These are phyloP conservation scores for Orbilia blumenaviensis DNA, from an alignment of 2,329 filamentous ascomycete species.

Conservation along the genomic window DNA sequence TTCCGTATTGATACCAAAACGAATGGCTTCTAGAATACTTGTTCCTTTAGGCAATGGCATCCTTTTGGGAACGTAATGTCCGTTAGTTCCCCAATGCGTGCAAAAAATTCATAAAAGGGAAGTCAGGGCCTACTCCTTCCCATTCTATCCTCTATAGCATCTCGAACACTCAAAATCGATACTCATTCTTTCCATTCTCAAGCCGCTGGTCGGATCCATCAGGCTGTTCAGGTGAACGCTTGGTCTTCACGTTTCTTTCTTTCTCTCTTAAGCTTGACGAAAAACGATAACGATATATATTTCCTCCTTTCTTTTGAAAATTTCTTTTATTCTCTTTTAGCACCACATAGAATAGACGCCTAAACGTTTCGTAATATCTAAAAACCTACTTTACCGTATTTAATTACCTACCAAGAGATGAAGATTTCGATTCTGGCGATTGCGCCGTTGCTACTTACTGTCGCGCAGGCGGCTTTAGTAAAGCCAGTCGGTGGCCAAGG, in stretches of 20 bases:
- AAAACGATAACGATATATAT: slow-evolving; percentile 1
- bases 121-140: slow-evolving; percentile 10
- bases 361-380: neutral
- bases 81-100: neutral
- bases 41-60: neutral
- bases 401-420: slow-evolving; percentile 29
- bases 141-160: neutral
- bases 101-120: neutral
- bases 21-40: neutral
- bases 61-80: neutral
- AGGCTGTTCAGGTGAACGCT: slow-evolving; percentile 12
- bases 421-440: slow-evolving; percentile 32
- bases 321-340: neutral
- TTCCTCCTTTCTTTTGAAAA: neutral
- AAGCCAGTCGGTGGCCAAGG: neutral
- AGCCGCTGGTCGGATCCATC: neutral
- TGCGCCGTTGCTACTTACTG: slow-evolving; percentile 11
- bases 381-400: neutral
- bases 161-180: neutral
- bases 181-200: neutral
- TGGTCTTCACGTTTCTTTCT: too few relatives aligned
- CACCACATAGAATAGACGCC: neutral
- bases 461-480: slow-evolving; percentile 19
- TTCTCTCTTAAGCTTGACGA: neutral
- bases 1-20: neutral